Base-by-base conservation (phyloP, 2,329 filamentous ascomycete genomes). In the Teratosphaeria pseudoeucalypti region DNA sequence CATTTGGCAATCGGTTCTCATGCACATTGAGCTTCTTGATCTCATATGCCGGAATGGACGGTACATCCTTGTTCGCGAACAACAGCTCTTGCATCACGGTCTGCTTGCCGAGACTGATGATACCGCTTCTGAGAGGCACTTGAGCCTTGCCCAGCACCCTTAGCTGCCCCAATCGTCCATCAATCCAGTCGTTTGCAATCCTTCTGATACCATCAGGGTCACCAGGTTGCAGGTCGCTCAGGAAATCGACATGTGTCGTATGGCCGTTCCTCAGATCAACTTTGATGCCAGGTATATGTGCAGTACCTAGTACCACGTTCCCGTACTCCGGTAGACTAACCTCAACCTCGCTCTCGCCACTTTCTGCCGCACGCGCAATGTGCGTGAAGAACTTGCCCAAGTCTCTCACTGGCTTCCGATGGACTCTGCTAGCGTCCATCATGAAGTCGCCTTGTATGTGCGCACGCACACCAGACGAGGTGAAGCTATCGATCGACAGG, bases 131-230 rank as follows among this genome's bases (percentile, higher is more conserved):
- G 59, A 97, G 75, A 34, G 81, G 80, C 43, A 97, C 78, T 47
- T 86, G 78, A 29, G 90, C 86, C 68, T 86, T 87, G 52, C 88
- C 92, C 58, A 85, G 80, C 14, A 97, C 77, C 62, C 82, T 84
- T 60, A 99, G 76, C 59, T 82, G 79, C 11, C 85, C 82, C 60
- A 97, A 77, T 58, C 84, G 86, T 47, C 92, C 91, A 58, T 89
- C 85, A 61, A 99, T 77, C 86, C 90, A 97, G 72, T 96, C 88
- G 71, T 94, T 90, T 54, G 89, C 90, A 63, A 97, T 82, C 61
- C 82, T 82, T 61, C 89, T 86, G 66, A 96, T 85, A 6, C 86
- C 87, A 58, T 91, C 85, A 14, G 89, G 77, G 67, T 91, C 84
- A 34, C 91, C 92, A 29, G 90, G 87, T 43, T 82, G 77, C 47